These are phyloP conservation scores for Umbilicus rupestris DNA, from an alignment of 164 flowering plant genomes.

Conservation along the genomic window DNA sequence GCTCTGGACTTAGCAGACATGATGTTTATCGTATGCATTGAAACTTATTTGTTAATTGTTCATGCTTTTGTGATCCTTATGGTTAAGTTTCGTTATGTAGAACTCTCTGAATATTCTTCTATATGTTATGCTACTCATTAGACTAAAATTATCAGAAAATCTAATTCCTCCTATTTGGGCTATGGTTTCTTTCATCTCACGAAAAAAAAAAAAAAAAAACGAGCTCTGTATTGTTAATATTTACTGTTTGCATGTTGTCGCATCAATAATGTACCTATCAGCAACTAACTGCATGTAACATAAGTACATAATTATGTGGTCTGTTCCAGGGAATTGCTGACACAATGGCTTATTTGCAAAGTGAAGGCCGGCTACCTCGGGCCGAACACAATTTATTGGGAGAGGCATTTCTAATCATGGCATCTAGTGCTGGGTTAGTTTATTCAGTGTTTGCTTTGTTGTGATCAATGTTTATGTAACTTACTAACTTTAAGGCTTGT, in stretches of 20 bases:
- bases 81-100: too few species aligned
- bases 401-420: slow-evolving; percentile 95
- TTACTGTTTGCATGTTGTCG: not conserved
- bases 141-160: not conserved
- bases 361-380: slow-evolving; percentile 74
- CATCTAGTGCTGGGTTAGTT: slow-evolving; percentile 88
- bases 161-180: not conserved
- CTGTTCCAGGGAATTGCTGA: slow-evolving; percentile 74
- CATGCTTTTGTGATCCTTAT: not conserved
- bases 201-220: not conserved
- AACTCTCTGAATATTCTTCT: too few species aligned
- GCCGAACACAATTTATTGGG: slow-evolving; percentile 91
- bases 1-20: not conserved
- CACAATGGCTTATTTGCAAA: slow-evolving; percentile 74
- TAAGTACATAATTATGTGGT: not conserved
- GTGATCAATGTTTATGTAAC: not conserved
- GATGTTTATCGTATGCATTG: not conserved
- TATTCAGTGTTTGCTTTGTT: not conserved
- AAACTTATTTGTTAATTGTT: not conserved
- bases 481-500: slow-evolving; percentile 3
- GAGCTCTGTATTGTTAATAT: not conserved
- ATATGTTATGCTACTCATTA: not conserved
- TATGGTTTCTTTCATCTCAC: not conserved
- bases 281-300: too few species aligned
- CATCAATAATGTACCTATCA: not conserved